phyloP scores from a whole-genome alignment of 495 filamentous ascomycete genomes.

The Penicillium bovifimosum region DNA sequence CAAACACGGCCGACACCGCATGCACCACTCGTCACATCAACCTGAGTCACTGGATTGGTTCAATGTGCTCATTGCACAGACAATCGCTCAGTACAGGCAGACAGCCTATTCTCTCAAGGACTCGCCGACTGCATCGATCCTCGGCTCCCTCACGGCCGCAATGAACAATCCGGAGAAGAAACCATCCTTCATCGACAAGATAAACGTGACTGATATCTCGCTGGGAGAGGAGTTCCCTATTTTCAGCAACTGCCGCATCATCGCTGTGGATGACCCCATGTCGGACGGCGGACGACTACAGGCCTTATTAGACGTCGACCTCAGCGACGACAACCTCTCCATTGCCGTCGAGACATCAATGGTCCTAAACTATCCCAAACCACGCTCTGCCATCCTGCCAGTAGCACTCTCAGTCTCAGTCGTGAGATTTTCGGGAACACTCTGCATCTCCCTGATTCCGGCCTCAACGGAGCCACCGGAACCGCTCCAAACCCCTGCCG shows the following conservation, averaged over 20 bases:
- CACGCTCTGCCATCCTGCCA: slow-evolving; percentile 81
- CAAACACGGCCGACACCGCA: slow-evolving; percentile 42
- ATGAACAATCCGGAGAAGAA: slow-evolving; percentile 75
- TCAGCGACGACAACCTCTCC: slow-evolving; percentile 87
- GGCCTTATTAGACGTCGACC: slow-evolving; percentile 91
- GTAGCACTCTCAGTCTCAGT: slow-evolving; percentile 88
- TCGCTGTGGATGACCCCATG: slow-evolving; percentile 51
- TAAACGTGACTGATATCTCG: slow-evolving; percentile 85
- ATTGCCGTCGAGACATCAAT: slow-evolving; percentile 91
- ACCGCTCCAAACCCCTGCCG: slow-evolving; percentile 36
- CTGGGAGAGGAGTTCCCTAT: slow-evolving; percentile 97
- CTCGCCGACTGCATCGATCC: slow-evolving; percentile 61
- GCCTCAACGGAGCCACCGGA: slow-evolving; percentile 40
- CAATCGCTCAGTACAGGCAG: slow-evolving; percentile 87
- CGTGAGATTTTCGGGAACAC: slow-evolving; percentile 87
- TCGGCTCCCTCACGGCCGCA: slow-evolving; percentile 84
- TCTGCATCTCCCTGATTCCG: slow-evolving; percentile 88
- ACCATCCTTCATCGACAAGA: slow-evolving; percentile 88
- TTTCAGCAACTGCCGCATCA: slow-evolving; percentile 95
- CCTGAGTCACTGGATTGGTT: slow-evolving; percentile 99
- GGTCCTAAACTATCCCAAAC: slow-evolving; percentile 87
- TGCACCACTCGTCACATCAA: slow-evolving; percentile 70
- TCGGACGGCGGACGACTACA: slow-evolving; percentile 65
- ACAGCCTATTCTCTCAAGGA: slow-evolving; percentile 82
- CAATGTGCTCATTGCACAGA: slow-evolving; percentile 95